These are phyloP conservation scores for Eremochloa ophiuroides DNA, from an alignment of 176 grass and related monocot genomes.

Conservation along the genomic window DNA sequence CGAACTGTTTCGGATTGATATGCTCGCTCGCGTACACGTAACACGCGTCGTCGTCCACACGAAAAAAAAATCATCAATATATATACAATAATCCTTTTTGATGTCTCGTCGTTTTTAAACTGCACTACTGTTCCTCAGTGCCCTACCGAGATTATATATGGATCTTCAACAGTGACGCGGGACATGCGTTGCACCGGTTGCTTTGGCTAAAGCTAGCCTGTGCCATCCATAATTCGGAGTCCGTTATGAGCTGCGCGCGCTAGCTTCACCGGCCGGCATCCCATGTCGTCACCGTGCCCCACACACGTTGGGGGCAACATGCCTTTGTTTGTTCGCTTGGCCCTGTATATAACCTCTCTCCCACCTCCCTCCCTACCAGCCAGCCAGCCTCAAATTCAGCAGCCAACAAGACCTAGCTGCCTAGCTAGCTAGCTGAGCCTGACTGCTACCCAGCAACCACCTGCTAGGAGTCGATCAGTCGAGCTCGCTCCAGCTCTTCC, in stretches of 20 bases:
- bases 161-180: not conserved
- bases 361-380: not conserved
- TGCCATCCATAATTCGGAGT: not conserved
- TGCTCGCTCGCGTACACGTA: too few relatives aligned
- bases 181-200: not conserved
- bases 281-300: slow-evolving; percentile 34
- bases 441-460: slow-evolving; percentile 18
- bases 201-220: slow-evolving; percentile 14
- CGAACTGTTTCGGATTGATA: not conserved
- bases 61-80: not conserved
- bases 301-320: slow-evolving; percentile 37
- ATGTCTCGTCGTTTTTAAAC: not conserved
- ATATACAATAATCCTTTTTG: not conserved
- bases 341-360: slow-evolving; percentile 15
- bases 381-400: not conserved
- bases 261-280: slow-evolving; percentile 22
- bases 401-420: slow-evolving; percentile 4
- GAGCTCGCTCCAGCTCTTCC: not conserved
- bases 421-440: not conserved
- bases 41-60: not conserved
- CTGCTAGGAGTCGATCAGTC: not conserved
- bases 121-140: not conserved
- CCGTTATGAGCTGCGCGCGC: slow-evolving; percentile 8
- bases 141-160: not conserved
- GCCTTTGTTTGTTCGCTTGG: slow-evolving; percentile 20